Evolutionary conservation across 306 rosid species (phyloP).

Genomic region (Rosa multiflora): DNA sequence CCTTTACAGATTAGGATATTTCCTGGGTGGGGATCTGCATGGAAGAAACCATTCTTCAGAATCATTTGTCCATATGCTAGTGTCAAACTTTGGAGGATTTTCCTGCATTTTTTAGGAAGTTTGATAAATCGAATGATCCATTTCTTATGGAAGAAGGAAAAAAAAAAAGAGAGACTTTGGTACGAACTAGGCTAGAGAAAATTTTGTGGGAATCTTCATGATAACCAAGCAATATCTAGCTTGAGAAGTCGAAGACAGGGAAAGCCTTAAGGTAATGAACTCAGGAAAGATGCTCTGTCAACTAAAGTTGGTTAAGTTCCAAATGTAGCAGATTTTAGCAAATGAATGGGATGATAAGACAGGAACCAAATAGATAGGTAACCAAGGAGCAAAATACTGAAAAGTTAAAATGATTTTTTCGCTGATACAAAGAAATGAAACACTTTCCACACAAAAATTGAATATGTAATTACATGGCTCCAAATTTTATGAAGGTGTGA

Average conservation of each 20-base stretch:
- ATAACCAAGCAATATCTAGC: background rate
- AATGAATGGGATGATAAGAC: background rate
- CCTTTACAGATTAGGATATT: slow-evolving; percentile 89
- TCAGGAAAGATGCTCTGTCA: background rate
- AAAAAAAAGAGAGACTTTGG: background rate
- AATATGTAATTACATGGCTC: background rate
- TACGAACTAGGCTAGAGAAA: background rate
- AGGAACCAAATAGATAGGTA: background rate
- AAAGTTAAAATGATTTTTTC: background rate
- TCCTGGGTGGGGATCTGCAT: slow-evolving; percentile 99
- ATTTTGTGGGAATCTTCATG: background rate
- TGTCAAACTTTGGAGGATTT: slow-evolving; percentile 89
- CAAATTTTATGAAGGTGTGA: slow-evolving; percentile 13
- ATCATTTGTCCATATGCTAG: slow-evolving; percentile 99
- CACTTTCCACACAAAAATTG: background rate
- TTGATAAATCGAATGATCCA: background rate
- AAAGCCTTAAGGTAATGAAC: background rate
- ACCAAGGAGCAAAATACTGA: background rate
- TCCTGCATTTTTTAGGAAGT: slow-evolving; percentile 56
- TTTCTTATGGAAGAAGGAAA: background rate
- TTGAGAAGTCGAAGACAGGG: background rate
- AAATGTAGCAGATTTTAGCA: background rate
- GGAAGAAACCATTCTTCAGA: slow-evolving; percentile 92
- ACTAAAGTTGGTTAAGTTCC: background rate
- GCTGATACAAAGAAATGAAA: background rate